These are phyloP conservation scores for Phytophthora boehmeriae DNA, from an alignment of 352 stramenopile species.

Conservation along the genomic window DNA sequence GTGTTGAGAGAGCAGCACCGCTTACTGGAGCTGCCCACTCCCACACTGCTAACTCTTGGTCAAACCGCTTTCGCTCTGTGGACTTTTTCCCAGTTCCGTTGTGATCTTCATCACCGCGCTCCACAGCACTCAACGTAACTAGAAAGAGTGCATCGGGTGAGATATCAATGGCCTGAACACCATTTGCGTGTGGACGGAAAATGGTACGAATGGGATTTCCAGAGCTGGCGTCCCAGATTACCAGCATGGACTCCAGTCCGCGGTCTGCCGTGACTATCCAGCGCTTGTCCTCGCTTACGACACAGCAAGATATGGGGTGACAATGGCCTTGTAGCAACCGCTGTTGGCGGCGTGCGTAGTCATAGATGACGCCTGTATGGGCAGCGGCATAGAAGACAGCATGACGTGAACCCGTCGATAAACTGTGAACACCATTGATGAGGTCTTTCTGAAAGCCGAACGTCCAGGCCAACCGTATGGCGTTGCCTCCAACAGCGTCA, in stretches of 20 bases:
- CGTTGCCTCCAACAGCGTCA: slow-evolving; percentile 41
- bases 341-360: slow-evolving; percentile 89
- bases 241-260: slow-evolving; percentile 89
- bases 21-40: slow-evolving; percentile 74
- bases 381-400: slow-evolving; percentile 92
- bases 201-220: slow-evolving; percentile 92
- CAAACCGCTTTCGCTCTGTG: slow-evolving; percentile 33
- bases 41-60: slow-evolving; percentile 89
- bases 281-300: slow-evolving; percentile 92
- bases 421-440: slow-evolving; percentile 85
- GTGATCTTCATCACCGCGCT: slow-evolving; percentile 17
- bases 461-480: slow-evolving; percentile 77
- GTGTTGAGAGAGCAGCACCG: slow-evolving; percentile 33
- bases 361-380: slow-evolving; percentile 93
- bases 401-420: slow-evolving; percentile 66
- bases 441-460: slow-evolving; percentile 94
- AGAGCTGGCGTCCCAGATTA: slow-evolving; percentile 89
- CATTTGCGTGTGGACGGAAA: slow-evolving; percentile 80
- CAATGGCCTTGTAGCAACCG: slow-evolving; percentile 91
- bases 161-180: slow-evolving; percentile 89
- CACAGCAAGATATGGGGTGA: slow-evolving; percentile 90
- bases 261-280: slow-evolving; percentile 93
- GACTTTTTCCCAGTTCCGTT: slow-evolving; percentile 19
- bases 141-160: slow-evolving; percentile 90
- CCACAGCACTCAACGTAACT: slow-evolving; percentile 75